A percentile compares a stretch with the other conserved stretches of the same genome.
phyloP scores from a whole-genome alignment of 2,329 filamentous ascomycete species.

The Phyllosticta citriasiana region DNA sequence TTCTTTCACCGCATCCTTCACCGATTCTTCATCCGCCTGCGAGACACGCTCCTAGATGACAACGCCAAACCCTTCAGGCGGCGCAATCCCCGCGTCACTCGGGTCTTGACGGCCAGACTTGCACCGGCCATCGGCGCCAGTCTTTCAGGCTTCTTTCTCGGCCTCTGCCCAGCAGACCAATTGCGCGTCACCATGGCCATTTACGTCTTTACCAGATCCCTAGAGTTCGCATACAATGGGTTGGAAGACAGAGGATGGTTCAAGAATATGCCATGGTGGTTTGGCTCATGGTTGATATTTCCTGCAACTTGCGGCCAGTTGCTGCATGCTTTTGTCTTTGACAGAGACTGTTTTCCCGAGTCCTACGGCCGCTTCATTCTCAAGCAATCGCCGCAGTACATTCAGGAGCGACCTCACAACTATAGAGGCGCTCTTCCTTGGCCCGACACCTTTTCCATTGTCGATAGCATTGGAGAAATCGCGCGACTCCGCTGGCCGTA shows the following conservation, averaged over 20 bases:
- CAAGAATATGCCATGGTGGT: slow-evolving; percentile 58
- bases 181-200: slow-evolving; percentile 73
- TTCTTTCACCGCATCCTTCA: slow-evolving; percentile 82
- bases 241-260: slow-evolving; percentile 60
- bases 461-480: slow-evolving; percentile 74
- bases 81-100: slow-evolving; percentile 69
- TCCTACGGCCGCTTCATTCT: slow-evolving; percentile 57
- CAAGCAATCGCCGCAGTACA: slow-evolving; percentile 64
- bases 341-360: slow-evolving; percentile 43
- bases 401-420: slow-evolving; percentile 59
- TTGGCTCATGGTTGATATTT: slow-evolving; percentile 43
- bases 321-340: slow-evolving; percentile 42
- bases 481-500: slow-evolving; percentile 76
- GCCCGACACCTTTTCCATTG: slow-evolving; percentile 65
- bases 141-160: slow-evolving; percentile 72
- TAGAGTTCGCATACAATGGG: slow-evolving; percentile 81
- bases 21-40: slow-evolving; percentile 75
- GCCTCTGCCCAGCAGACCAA: slow-evolving; percentile 61
- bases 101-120: slow-evolving; percentile 68
- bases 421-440: slow-evolving; percentile 60
- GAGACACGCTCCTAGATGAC: slow-evolving; percentile 68
- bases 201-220: slow-evolving; percentile 66
- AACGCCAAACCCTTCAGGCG: slow-evolving; percentile 69
- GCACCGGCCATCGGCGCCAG: slow-evolving; percentile 87
- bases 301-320: slow-evolving; percentile 39